These are phyloP conservation scores for Puccinia novopanici DNA, from an alignment of 1,284 basidiomycete species.

Conservation along the genomic window DNA sequence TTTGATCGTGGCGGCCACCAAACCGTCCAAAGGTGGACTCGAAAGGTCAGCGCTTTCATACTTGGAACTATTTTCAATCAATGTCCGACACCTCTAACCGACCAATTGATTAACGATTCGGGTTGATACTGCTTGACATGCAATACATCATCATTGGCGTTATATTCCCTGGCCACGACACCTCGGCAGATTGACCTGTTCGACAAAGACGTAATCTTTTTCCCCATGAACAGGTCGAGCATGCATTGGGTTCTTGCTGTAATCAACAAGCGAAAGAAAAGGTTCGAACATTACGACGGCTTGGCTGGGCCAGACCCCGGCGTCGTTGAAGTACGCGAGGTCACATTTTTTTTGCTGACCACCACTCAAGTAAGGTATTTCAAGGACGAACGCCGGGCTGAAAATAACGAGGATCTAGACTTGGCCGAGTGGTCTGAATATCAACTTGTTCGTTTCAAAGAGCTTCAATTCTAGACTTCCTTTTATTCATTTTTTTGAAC, in stretches of 20 bases:
- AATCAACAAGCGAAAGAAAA: conserved; percentile 57
- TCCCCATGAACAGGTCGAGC: conserved; percentile 58
- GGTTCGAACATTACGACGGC: conserved; percentile 60
- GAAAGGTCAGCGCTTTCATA: conserved; percentile 51
- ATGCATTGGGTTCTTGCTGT: conserved; percentile 58
- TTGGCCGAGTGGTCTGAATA: conserved; percentile 54
- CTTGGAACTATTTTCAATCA: background rate
- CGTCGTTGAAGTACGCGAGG: conserved; percentile 50
- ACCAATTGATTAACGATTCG: background rate
- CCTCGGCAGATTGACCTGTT: conserved; percentile 56
- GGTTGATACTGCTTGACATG: too few relatives aligned
- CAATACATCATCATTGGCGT: background rate
- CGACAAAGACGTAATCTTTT: conserved; percentile 57
- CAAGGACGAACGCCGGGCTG: conserved; percentile 55
- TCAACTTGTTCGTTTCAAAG: background rate
- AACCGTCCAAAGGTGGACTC: conserved; percentile 58
- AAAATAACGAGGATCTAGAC: conserved; percentile 55
- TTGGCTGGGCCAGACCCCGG: conserved; percentile 53
- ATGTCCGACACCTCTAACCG: background rate
- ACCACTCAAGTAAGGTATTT: conserved; percentile 56
- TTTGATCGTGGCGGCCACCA: conserved; percentile 55
- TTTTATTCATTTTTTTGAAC: background rate
- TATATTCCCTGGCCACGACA: background rate
- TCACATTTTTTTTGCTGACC: background rate
- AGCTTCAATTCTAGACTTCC: background rate